Percentiles rank a stretch among this genome's conserved stretches.
Evolutionary conservation across 306 rosid genomes (phyloP).

Genomic region (Styphnolobium japonicum): DNA sequence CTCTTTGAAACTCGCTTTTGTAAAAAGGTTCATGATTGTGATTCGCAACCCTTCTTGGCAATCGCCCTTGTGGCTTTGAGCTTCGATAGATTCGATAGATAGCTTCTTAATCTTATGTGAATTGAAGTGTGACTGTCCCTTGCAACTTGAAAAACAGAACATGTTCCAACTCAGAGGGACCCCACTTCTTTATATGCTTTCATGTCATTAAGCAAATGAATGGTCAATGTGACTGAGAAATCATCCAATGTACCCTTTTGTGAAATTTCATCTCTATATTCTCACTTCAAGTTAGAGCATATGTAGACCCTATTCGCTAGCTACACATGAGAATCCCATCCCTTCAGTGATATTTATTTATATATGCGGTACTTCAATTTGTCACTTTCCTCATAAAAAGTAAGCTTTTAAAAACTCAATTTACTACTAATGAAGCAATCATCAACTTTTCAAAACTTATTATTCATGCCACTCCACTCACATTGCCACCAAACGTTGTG

Average conservation of each 20-base stretch:
- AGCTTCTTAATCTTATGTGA: conserved; percentile 14
- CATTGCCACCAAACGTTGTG: neutral
- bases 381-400: neutral
- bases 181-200: conserved; percentile 42
- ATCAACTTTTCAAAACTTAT: neutral
- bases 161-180: conserved; percentile 34
- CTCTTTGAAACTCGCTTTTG: conserved; percentile 6
- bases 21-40: conserved; percentile 23
- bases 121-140: conserved; percentile 32
- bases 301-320: conserved; percentile 16
- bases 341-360: neutral
- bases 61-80: neutral
- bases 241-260: conserved; percentile 6
- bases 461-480: neutral
- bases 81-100: neutral
- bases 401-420: neutral
- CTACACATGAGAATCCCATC: conserved; percentile 30
- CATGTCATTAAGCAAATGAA: conserved; percentile 47
- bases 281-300: conserved; percentile 18
- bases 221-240: conserved; percentile 49
- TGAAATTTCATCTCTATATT: conserved; percentile 24
- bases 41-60: conserved; percentile 11
- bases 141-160: conserved; percentile 39
- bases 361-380: conserved; percentile 1
- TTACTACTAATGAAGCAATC: neutral